These are phyloP conservation scores for Apiospora arundinis DNA, from an alignment of 2,329 filamentous ascomycete species.

Conservation along the genomic window DNA sequence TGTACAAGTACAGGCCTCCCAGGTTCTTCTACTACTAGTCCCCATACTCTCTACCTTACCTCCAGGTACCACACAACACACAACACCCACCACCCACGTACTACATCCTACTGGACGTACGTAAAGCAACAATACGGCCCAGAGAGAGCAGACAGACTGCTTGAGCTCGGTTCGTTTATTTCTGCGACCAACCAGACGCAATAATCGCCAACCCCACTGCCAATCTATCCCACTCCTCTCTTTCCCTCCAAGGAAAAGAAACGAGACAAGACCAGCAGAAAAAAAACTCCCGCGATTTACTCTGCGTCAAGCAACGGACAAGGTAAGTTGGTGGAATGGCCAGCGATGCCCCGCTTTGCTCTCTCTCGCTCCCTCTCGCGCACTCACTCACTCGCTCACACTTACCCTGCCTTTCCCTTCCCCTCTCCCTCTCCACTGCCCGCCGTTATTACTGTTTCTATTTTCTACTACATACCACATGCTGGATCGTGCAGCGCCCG, in stretches of 20 bases:
- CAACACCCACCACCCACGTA: slow-evolving; percentile 14
- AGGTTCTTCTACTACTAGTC: background rate
- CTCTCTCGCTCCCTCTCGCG: background rate
- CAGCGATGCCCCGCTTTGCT: slow-evolving; percentile 3
- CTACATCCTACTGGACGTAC: slow-evolving; percentile 2
- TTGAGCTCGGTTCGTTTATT: slow-evolving; percentile 17
- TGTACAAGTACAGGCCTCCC: background rate
- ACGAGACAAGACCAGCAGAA: slow-evolving; percentile 30
- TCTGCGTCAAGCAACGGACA: slow-evolving; percentile 17
- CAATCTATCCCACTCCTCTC: slow-evolving; percentile 13
- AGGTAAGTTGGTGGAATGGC: slow-evolving; percentile 16
- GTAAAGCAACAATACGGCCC: background rate
- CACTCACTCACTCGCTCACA: background rate
- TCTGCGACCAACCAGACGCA: slow-evolving; percentile 8
- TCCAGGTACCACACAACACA: slow-evolving; percentile 26
- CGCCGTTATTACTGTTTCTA: slow-evolving; percentile 29
- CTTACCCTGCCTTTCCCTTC: slow-evolving; percentile 2
- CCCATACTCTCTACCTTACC: slow-evolving; percentile 23
- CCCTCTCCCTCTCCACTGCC: slow-evolving; percentile 19
- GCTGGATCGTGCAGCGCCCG: slow-evolving; percentile 33
- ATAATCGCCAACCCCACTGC: slow-evolving; percentile 13
- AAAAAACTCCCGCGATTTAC: slow-evolving; percentile 26
- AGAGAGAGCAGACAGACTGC: background rate
- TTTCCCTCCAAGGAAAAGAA: slow-evolving; percentile 26
- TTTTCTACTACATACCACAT: slow-evolving; percentile 35